These are phyloP conservation scores for Zoysia pacifica DNA, from an alignment of 176 grass and related monocot species.

Conservation along the genomic window DNA sequence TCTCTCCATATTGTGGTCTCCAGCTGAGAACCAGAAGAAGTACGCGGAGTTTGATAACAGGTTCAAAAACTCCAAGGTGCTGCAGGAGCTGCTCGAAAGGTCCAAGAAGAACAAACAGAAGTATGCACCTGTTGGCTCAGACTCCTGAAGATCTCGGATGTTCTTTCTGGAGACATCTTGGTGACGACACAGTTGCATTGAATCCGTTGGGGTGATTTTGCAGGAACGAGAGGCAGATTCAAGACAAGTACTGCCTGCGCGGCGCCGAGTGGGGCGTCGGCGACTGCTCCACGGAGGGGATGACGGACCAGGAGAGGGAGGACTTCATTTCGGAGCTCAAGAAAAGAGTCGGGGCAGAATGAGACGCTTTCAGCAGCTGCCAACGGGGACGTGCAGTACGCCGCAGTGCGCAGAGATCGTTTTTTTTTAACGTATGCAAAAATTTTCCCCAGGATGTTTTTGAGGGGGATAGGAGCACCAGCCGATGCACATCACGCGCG, in stretches of 20 bases:
- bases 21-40: slow-evolving; percentile 91
- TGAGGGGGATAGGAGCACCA: too few species aligned
- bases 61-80: slow-evolving; percentile 80
- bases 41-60: slow-evolving; percentile 77
- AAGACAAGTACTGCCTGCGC: slow-evolving; percentile 96
- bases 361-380: neutral
- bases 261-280: slow-evolving; percentile 96
- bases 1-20: neutral
- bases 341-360: slow-evolving; percentile 63
- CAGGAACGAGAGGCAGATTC: slow-evolving; percentile 76
- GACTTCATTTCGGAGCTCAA: slow-evolving; percentile 76
- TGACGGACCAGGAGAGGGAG: slow-evolving; percentile 89
- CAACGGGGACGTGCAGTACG: too few species aligned
- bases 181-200: neutral
- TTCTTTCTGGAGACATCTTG: neutral
- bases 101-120: slow-evolving; percentile 80
- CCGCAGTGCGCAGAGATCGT: too few species aligned
- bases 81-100: slow-evolving; percentile 83
- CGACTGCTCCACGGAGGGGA: slow-evolving; percentile 89
- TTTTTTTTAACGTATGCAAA: too few species aligned
- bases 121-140: slow-evolving; percentile 9
- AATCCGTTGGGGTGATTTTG: neutral
- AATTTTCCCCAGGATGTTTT: too few species aligned
- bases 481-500: too few species aligned
- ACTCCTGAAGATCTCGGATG: neutral